These are phyloP conservation scores for Russula ochroleuca DNA, from an alignment of 768 basidiomycete genomes.

Conservation along the genomic window DNA sequence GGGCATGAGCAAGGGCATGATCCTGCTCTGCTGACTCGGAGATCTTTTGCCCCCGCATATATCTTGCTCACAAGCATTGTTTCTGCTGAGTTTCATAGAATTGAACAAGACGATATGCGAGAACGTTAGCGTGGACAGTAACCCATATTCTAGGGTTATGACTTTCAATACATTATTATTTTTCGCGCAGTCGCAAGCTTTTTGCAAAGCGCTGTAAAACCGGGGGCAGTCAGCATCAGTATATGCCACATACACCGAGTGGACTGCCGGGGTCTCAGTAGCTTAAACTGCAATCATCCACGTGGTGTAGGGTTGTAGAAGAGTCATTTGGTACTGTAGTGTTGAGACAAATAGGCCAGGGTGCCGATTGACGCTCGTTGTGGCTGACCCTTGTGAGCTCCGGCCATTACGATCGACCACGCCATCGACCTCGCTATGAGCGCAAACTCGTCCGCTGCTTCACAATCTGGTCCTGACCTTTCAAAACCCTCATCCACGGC, in stretches of 20 bases:
- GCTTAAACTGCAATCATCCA: not conserved
- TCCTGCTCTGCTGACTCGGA: no score
- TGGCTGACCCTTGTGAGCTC: not conserved
- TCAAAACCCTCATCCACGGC: constrained; percentile 34
- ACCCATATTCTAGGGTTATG: no score
- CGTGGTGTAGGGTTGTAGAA: not conserved
- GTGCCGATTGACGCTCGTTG: not conserved
- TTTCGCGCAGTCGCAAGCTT: no score
- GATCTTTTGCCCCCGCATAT: no score
- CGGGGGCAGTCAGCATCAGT: no score
- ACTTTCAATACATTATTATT: no score
- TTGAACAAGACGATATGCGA: no score
- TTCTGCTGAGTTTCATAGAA: no score
- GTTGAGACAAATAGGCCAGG: not conserved
- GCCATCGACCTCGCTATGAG: constrained; percentile 10
- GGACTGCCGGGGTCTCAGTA: not conserved
- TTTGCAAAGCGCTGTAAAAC: no score
- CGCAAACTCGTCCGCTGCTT: constrained; percentile 18
- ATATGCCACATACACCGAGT: not conserved
- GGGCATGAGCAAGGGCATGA: no score
- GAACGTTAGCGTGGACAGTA: no score
- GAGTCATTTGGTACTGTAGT: not conserved
- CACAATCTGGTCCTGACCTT: not conserved
- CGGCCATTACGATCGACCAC: constrained; percentile 3
- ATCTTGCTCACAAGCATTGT: no score